Evolutionary conservation across 306 rosid genomes (phyloP), one percentile per base, ranked within the genome.

Genomic region (Vigna radiata): DNA sequence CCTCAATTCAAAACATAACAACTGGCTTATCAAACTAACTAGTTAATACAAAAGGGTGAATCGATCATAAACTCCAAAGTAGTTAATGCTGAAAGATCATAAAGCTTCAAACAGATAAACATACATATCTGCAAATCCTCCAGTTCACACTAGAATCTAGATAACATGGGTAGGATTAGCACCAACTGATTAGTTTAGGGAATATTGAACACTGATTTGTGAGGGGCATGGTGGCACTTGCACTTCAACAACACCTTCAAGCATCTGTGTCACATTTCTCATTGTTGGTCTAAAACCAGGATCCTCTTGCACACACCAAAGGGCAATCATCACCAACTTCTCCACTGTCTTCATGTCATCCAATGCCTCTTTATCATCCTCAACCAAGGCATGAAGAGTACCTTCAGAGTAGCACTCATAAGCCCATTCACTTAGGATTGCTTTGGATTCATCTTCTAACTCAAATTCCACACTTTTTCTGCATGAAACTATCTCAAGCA

Each of bases 251-350:
- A 68, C 77, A 70, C 87, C 84, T 47, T 83, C 87, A 83, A 83
- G 81, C 87, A 83, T 83, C 14, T 70, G 87, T n/a, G 58, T 17
- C 49, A 79, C 87, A 1, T 11, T 46, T 64, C 84, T 79, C 78
- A 79, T 83, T 53, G 72, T 53, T 43, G 87, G 87, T 56, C 87
- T 83, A 37, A 75, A 67, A 46, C 2, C 19, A 37, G 87, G 87
- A 58, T 83, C 87, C 27, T 83, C 86, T 79, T 83, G 86, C 21
- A 68, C 72, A 73, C 86, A 83, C 86, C 80, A 78, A 39, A 83
- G 47, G 43, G 77, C 86, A 60, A 83, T 73, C 81, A 67, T 68
- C 11, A 74, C 68, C 33, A 83, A 21, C 49, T 33, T 83, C 70
- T 75, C 84, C 65, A 83, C 36, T 12, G 50, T 83, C 69, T 53